A percentile compares a stretch with the other conserved stretches of the same genome.
Evolutionary conservation across 2,329 filamentous ascomycete species (phyloP).

Genomic region (Paraphoma sp.): DNA sequence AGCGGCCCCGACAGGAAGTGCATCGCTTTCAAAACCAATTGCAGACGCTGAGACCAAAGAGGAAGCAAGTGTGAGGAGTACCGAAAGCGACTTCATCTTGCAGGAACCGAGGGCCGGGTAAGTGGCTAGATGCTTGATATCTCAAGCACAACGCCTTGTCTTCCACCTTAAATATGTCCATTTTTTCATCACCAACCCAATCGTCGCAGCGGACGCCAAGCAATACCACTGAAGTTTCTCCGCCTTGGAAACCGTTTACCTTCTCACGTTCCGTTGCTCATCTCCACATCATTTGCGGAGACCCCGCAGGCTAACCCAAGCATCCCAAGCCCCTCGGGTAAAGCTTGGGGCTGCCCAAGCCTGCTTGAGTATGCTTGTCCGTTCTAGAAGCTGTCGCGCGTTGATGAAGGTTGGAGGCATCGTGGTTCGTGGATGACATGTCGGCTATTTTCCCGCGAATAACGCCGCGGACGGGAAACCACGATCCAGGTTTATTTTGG

Average conservation of each 20-base stretch:
- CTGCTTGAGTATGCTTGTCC: neutral
- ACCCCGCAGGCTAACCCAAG: slow-evolving; percentile 25
- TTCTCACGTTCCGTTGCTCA: slow-evolving; percentile 8
- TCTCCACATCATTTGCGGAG: slow-evolving; percentile 22
- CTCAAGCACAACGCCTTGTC: neutral
- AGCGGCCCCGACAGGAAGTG: slow-evolving; percentile 23
- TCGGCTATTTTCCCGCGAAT: slow-evolving; percentile 1
- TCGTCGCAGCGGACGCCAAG: neutral
- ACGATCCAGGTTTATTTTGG: no score
- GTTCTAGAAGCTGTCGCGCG: neutral
- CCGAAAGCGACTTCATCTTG: slow-evolving; percentile 27
- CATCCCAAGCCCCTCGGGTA: slow-evolving; percentile 14
- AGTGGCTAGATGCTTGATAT: neutral
- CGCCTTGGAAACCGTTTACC: slow-evolving; percentile 6
- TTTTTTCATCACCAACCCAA: neutral
- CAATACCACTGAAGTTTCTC: slow-evolving; percentile 16
- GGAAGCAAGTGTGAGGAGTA: slow-evolving; percentile 19
- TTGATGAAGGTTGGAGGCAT: neutral
- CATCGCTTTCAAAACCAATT: slow-evolving; percentile 12
- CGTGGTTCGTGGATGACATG: neutral
- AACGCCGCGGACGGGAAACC: neutral
- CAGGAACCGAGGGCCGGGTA: neutral
- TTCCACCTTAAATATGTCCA: slow-evolving; percentile 1
- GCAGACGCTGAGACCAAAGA: slow-evolving; percentile 22
- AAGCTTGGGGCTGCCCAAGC: slow-evolving; percentile 22